Conservation (phyloP, 1,284 basidiomycete genomes). For the Malassezia equina region DNA sequence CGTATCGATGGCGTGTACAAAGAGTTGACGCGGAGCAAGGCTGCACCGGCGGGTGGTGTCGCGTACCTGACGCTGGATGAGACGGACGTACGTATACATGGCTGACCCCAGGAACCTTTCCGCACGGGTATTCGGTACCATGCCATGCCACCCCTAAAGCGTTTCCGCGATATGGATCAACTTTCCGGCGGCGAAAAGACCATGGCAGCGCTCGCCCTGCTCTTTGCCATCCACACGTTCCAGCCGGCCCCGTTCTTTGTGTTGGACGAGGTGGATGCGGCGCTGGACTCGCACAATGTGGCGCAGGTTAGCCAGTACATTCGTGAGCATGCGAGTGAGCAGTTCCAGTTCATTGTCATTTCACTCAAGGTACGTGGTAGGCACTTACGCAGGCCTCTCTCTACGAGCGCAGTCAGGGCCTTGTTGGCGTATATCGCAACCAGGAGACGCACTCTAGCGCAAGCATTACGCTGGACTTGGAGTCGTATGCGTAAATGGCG, state of each 20-base stretch:
- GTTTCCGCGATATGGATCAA: slow-evolving; percentile 97
- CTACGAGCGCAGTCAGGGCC: slow-evolving; percentile 79
- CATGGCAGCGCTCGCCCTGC: slow-evolving; percentile 83
- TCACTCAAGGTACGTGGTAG: slow-evolving; percentile 59
- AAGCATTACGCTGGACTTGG: slow-evolving; percentile 75
- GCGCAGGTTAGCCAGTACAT: slow-evolving; percentile 45
- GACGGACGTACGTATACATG: slow-evolving; percentile 55
- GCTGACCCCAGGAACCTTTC: slow-evolving; percentile 66
- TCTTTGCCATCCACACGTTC: slow-evolving; percentile 87
- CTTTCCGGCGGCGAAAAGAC: slow-evolving; percentile 97
- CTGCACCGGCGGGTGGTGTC: slow-evolving; percentile 84
- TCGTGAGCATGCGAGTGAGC: slow-evolving; percentile 49
- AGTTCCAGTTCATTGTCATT: slow-evolving; percentile 94
- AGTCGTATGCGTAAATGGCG: slow-evolving; percentile 32
- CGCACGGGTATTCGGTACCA: slow-evolving; percentile 91
- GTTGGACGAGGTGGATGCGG: slow-evolving; percentile 94
- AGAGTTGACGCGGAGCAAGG: slow-evolving; percentile 87
- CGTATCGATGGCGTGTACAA: slow-evolving; percentile 94
- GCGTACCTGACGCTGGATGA: slow-evolving; percentile 94
- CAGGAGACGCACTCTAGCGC: slow-evolving; percentile 83
- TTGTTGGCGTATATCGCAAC: slow-evolving; percentile 88
- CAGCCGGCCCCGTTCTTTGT: slow-evolving; percentile 98
- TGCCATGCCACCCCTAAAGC: slow-evolving; percentile 92
- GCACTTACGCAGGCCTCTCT: slow-evolving; percentile 47
- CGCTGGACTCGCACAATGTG: slow-evolving; percentile 54